Evolutionary conservation across 2,329 filamentous ascomycete species (phyloP), one percentile per base, ranked within the genome.

Genomic region (Aspergillus neoniger): DNA sequence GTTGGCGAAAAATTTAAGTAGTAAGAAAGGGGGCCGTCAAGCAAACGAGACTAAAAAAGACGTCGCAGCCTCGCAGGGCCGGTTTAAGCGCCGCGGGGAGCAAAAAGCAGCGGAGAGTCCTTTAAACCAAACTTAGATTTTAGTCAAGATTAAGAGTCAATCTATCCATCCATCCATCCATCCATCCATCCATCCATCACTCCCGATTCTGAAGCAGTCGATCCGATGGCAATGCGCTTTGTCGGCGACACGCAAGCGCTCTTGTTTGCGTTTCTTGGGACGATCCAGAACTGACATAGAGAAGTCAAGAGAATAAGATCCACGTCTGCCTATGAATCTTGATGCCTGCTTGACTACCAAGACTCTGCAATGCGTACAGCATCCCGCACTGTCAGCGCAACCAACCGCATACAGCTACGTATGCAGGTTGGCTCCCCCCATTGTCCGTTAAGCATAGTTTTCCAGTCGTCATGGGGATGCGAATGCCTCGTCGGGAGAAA

Each of bases 161-260:
- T 39, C 39, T 1, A 25, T 25, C 25, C 23, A 23, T 23, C 23
- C 21, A 23, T 23, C 21, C 21, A 21, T 21, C 6, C n/a, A n/a
- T n/a, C n/a, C 7, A 25, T 25, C 23, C 23, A 23, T 23, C 23
- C 21, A 21, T 21, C 21, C 19, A 19, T 19, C 6, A n/a, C n/a
- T n/a, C n/a, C n/a, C n/a, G n/a, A n/a, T n/a, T n/a, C 32, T 32
- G 23, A 43, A 39, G 12, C 41, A 41, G 15, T 23, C 25, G 21
- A 19, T 57, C 30, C 17, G 47, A 36, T 51, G 44, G 9, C 39
- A 23, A 49, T 17, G 41, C 41, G 59, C 55, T 56, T 55, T 41
- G 43, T 60, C 32, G 38, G 21, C 58, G 39, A 60, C 58, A 60
- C 54, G 58, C 58, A 60, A 57, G 55, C 52, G 7, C 12, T 30